phyloP scores from a whole-genome alignment of 306 rosid genomes.

The Rosa lucieae region DNA sequence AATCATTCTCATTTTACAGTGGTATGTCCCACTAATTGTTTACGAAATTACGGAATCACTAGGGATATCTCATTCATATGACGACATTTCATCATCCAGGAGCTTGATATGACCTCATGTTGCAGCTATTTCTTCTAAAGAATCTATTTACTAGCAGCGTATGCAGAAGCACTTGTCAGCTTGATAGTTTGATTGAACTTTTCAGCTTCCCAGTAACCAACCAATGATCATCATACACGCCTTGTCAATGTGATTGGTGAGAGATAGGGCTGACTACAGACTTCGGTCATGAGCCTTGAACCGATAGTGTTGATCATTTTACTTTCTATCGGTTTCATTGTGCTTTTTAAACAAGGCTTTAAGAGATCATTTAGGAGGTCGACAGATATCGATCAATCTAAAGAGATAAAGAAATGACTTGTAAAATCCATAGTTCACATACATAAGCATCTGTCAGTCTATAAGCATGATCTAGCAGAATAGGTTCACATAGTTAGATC shows the following conservation, averaged over 20 bases:
- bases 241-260: too few relatives aligned
- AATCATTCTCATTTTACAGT: too few relatives aligned
- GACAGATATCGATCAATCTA: not conserved
- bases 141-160: not conserved
- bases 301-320: not conserved
- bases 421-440: not conserved
- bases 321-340: not conserved
- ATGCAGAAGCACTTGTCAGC: not conserved
- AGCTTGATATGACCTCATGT: not conserved
- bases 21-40: too few relatives aligned
- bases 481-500: constrained; percentile 5
- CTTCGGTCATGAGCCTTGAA: not conserved
- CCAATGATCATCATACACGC: too few relatives aligned
- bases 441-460: not conserved
- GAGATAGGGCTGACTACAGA: not conserved
- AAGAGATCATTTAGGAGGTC: not conserved
- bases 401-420: not conserved
- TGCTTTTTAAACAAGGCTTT: not conserved
- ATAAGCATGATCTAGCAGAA: not conserved
- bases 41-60: too few relatives aligned
- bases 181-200: too few relatives aligned
- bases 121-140: not conserved
- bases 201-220: too few relatives aligned
- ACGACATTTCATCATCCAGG: too few relatives aligned
- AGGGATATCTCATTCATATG: too few relatives aligned